Conservation (phyloP, 495 filamentous ascomycete genomes). For the Durotheca rogersii region DNA sequence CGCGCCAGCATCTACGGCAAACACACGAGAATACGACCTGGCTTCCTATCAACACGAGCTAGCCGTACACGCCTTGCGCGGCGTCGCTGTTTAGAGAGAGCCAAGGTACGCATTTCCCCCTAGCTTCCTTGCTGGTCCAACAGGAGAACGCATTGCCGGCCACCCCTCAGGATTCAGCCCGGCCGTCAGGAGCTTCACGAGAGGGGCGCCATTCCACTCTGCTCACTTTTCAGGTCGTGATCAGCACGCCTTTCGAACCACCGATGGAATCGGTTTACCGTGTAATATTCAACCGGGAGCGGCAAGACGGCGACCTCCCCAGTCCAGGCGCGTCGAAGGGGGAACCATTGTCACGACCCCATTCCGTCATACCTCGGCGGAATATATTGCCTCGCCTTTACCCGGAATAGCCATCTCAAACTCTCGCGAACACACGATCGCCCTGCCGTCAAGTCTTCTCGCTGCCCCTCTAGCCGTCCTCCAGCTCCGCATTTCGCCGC, state of each 20-base stretch:
- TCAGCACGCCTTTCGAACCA: constrained; percentile 12
- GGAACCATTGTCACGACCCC: constrained; percentile 3
- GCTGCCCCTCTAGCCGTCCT: constrained; percentile 12
- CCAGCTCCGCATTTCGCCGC: constrained; percentile 32
- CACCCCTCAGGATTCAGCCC: constrained; percentile 18
- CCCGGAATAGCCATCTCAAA: constrained; percentile 28
- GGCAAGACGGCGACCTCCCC: constrained; percentile 13
- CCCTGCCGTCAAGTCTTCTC: not conserved
- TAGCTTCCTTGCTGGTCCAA: not conserved
- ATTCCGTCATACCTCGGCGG: constrained; percentile 18
- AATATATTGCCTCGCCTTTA: constrained; percentile 16
- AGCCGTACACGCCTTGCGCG: too few species aligned
- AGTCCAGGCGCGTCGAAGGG: constrained; percentile 5
- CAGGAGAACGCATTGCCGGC: constrained; percentile 18
- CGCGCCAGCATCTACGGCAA: too few species aligned
- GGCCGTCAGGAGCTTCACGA: constrained; percentile 18
- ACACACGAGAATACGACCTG: too few species aligned
- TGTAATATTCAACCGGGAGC: constrained; percentile 19
- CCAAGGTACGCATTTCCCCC: too few species aligned
- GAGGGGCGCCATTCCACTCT: constrained; percentile 11
- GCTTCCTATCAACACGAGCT: too few species aligned
- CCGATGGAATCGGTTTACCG: constrained; percentile 10
- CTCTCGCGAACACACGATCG: not conserved
- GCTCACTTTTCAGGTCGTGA: constrained; percentile 25
- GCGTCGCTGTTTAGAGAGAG: too few species aligned